Evolutionary conservation across 2,329 filamentous ascomycete species (phyloP).

Genomic region (Myrmaecium sp.): DNA sequence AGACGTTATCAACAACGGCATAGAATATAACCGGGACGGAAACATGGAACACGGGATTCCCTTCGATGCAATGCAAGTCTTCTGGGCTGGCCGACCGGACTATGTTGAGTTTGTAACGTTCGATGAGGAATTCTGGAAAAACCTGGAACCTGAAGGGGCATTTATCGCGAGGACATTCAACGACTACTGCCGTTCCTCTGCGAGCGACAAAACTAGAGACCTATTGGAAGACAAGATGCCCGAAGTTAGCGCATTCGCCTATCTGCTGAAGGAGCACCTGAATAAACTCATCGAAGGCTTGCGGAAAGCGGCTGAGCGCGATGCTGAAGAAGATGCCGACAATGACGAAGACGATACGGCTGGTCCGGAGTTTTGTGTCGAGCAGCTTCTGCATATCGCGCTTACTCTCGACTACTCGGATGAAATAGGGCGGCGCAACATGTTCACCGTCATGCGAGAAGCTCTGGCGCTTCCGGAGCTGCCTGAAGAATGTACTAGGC

Average conservation of each 20-base stretch:
- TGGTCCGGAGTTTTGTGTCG: constrained; percentile 87
- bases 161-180: constrained; percentile 91
- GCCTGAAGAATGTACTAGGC: constrained; percentile 81
- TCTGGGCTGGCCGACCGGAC: constrained; percentile 85
- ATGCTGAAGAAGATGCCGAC: constrained; percentile 35
- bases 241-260: constrained; percentile 81
- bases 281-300: constrained; percentile 49
- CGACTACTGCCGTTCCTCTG: constrained; percentile 67
- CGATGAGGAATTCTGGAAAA: constrained; percentile 63
- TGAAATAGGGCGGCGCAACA: constrained; percentile 84
- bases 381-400: constrained; percentile 85
- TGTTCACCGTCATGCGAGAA: constrained; percentile 82
- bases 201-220: constrained; percentile 55
- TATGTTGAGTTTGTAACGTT: constrained; percentile 59
- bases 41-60: constrained; percentile 86
- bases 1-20: constrained; percentile 77
- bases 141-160: constrained; percentile 65
- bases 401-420: constrained; percentile 93
- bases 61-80: constrained; percentile 83
- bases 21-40: too few relatives aligned
- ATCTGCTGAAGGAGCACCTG: constrained; percentile 69
- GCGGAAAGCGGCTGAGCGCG: constrained; percentile 36
- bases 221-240: constrained; percentile 86
- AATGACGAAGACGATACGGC: constrained; percentile 61
- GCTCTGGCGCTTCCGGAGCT: constrained; percentile 72